Evolutionary conservation across 768 basidiomycete species (phyloP), one percentile per base, ranked within the genome.

Genomic region (Macrolepiota fuliginosa): DNA sequence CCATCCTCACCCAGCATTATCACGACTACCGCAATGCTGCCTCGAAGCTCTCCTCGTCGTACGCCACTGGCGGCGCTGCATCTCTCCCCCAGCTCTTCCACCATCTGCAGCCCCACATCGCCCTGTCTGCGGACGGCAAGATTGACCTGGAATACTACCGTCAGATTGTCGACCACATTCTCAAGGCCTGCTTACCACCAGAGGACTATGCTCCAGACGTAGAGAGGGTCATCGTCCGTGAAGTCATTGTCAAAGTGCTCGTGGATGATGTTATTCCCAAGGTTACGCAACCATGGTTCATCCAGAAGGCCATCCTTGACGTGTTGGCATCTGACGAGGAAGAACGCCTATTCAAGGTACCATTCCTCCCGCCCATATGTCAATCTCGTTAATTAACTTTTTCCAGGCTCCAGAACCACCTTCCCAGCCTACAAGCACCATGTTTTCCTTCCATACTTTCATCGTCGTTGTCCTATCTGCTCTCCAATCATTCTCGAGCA

Each of bases 271-370:
- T 90, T 25, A 68, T 90, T 25, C 87, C 88, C 32, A 87, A 84
- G 65, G 71, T 96, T 54, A 83, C 86, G 5, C 90, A 97, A 70
- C 90, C 92, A 0, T 98, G 96, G 94, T 98, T 97, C 71, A 83
- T 96, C 50, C 87, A 94, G 61, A 86, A 80, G 67, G 68, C 82
- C 2, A 77, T 90, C 11, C 77, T 96, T 37, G 86, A 87, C 67
- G 71, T 89, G 2, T 74, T 96, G 11, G 89, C 85, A 6, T 76
- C 80, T 25, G 69, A 71, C 39, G 71, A 74, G 1, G 74, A 72
- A 25, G 57, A 65, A 4, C 64, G 63, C 46, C 73, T 67, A 50
- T 42, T 37, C 54, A 32, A 49, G 40, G 52, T 64, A 27, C 29
- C 13, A 46, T 49, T 63, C 37, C 54, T 27, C 47, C 46, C 35